Conservation (phyloP, 1,139 yeast species). For the Lodderomyces jiufengensis region DNA sequence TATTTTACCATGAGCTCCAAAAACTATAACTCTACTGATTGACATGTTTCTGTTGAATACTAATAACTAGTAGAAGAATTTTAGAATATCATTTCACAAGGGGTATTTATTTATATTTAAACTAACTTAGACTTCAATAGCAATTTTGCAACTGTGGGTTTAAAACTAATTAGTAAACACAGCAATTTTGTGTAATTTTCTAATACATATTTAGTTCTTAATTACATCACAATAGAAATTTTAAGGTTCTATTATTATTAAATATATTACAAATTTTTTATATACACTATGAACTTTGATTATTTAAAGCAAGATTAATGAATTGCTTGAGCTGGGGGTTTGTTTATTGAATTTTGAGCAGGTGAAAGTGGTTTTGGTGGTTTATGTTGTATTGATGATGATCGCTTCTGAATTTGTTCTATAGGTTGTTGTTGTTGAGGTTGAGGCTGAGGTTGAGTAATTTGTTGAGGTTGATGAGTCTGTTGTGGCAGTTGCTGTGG, state of each 20-base stretch:
- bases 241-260: conserved; percentile 1
- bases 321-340: conserved; percentile 1
- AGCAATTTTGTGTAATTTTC: no score
- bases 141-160: no score
- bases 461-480: conserved; percentile 1
- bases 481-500: conserved; percentile 5
- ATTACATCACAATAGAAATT: no score
- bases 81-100: no score
- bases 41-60: conserved; percentile 9
- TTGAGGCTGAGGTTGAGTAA: no score
- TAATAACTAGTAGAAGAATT: no score
- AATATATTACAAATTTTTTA: conserved; percentile 2
- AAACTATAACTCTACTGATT: conserved; percentile 21
- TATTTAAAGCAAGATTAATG: no score
- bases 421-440: conserved; percentile 5
- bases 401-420: not conserved
- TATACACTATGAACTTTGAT: conserved; percentile 2
- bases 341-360: conserved; percentile 6
- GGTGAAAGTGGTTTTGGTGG: conserved; percentile 5
- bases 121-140: no score
- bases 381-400: not conserved
- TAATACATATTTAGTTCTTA: no score
- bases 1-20: conserved; percentile 64
- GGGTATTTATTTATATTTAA: no score
- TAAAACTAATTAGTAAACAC: no score